Conservation (phyloP, 768 basidiomycete genomes). For the Boletus barrowsii region DNA sequence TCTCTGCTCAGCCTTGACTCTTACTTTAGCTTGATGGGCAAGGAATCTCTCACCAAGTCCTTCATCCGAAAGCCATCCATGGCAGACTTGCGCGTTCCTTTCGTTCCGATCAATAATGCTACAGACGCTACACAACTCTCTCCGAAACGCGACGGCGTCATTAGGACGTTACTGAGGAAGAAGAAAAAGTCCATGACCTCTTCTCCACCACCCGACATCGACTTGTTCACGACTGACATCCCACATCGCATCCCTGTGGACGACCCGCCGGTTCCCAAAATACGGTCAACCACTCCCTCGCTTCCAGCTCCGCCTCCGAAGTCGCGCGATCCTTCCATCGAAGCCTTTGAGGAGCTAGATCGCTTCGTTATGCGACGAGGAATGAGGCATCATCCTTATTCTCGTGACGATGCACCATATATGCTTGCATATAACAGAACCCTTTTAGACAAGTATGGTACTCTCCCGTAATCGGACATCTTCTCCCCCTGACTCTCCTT, state of each 20-base stretch:
- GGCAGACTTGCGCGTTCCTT: conserved; percentile 11
- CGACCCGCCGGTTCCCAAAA: background rate
- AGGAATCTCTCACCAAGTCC: conserved; percentile 13
- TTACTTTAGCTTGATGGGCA: conserved; percentile 28
- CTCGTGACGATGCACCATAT: conserved; percentile 48
- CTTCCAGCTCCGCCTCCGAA: background rate
- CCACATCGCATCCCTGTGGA: background rate
- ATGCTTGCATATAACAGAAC: conserved; percentile 65
- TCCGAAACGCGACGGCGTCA: conserved; percentile 22
- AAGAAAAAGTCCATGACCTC: conserved; percentile 21
- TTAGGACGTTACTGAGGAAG: conserved; percentile 18
- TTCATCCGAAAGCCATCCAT: conserved; percentile 11
- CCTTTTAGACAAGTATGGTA: conserved; percentile 55
- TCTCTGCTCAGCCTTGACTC: conserved; percentile 29
- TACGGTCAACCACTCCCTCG: background rate
- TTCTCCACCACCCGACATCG: conserved; percentile 2
- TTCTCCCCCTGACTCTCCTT: conserved; percentile 7
- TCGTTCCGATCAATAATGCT: conserved; percentile 5
- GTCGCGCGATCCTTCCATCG: conserved; percentile 8
- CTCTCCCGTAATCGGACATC: background rate
- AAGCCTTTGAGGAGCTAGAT: conserved; percentile 23
- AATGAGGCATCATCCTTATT: conserved; percentile 57
- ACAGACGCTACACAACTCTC: conserved; percentile 4
- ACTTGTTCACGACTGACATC: conserved; percentile 2
- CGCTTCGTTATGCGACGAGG: conserved; percentile 26